These are phyloP conservation scores for Microcos paniculata DNA, from an alignment of 345 rosid genomes.

Conservation along the genomic window DNA sequence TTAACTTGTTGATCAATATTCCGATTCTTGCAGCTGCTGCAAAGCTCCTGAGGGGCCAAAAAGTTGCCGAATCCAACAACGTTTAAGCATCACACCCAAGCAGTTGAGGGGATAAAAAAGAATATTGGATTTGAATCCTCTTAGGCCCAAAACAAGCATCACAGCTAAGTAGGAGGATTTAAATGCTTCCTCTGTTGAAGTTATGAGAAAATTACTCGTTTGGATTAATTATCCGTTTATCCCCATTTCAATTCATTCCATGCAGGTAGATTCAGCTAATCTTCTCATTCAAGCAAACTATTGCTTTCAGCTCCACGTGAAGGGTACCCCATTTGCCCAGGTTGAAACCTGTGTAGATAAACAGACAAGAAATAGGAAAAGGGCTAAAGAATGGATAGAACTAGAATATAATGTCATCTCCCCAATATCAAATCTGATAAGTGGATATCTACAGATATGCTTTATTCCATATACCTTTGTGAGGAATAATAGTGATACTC, in stretches of 20 bases:
- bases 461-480: not conserved
- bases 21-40: not conserved
- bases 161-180: not conserved
- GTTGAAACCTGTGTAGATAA: not conserved
- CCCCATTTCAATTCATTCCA: not conserved
- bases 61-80: not conserved
- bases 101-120: no score
- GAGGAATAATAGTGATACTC: slow-evolving; percentile 12
- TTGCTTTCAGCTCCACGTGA: slow-evolving; percentile 5
- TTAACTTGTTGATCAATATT: not conserved
- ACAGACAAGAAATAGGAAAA: not conserved
- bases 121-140: no score
- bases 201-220: not conserved
- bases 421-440: not conserved
- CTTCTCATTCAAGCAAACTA: not conserved
- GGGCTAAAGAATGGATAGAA: not conserved
- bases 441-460: not conserved
- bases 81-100: no score
- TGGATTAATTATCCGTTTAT: not conserved
- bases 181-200: not conserved
- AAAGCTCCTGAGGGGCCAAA: not conserved
- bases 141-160: no score
- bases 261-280: not conserved
- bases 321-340: not conserved
- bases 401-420: not conserved